Conservation (phyloP, 1,284 basidiomycete genomes). For the Ceratobasidium sp. region DNA sequence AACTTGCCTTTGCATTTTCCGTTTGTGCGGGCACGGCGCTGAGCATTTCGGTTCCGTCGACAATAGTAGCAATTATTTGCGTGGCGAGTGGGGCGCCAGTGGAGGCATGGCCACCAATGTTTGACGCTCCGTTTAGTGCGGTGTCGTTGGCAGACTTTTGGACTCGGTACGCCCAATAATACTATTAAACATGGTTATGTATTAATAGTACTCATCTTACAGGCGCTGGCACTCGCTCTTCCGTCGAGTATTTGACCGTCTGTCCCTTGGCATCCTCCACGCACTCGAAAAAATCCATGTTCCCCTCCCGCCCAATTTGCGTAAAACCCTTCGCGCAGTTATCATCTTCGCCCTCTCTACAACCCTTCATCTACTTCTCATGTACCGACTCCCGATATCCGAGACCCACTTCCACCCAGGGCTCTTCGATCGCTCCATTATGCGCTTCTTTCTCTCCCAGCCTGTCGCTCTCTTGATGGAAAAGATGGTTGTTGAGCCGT, state of each 20-base stretch:
- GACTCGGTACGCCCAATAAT: constrained; percentile 24
- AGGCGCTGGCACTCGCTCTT: constrained; percentile 37
- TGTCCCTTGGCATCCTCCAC: constrained; percentile 8
- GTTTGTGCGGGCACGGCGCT: constrained; percentile 19
- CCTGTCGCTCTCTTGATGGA: constrained; percentile 39
- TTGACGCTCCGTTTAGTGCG: constrained; percentile 36
- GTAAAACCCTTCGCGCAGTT: constrained; percentile 6
- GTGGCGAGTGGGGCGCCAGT: constrained; percentile 26
- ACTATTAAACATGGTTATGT: too few species aligned
- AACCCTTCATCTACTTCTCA: constrained; percentile 36
- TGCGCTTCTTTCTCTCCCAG: constrained; percentile 41
- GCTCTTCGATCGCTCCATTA: constrained; percentile 11
- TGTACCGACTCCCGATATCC: constrained; percentile 19
- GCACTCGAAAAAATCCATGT: neutral
- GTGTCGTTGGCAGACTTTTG: constrained; percentile 40
- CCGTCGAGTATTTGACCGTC: constrained; percentile 26
- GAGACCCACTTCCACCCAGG: constrained; percentile 5
- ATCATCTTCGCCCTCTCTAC: constrained; percentile 36
- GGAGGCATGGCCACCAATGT: constrained; percentile 40
- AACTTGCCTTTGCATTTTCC: constrained; percentile 32
- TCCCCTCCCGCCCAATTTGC: neutral
- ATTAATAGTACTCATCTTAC: too few species aligned
- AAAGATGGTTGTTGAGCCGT: constrained; percentile 26
- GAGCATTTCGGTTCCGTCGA: constrained; percentile 25
- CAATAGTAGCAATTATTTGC: constrained; percentile 15